A percentile compares a stretch with the other conserved stretches of the same genome.
phyloP scores from a whole-genome alignment of 148 eudicot genomes.

The Vaccinium myrtillus region DNA sequence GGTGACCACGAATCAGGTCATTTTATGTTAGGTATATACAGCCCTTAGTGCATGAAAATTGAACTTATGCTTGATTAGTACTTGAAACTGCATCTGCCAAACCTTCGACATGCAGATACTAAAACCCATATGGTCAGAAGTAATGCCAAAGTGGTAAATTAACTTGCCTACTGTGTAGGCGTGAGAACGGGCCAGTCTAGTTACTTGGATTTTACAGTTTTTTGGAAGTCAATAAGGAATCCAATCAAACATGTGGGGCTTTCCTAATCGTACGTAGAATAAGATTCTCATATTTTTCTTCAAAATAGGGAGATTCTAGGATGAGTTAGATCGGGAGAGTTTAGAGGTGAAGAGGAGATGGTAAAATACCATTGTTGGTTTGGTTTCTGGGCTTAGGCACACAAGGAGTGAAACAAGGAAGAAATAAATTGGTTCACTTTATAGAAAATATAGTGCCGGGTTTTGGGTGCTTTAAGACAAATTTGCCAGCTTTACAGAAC shows the following conservation, averaged over 20 bases:
- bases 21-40: not conserved
- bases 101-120: not conserved
- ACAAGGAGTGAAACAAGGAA: not conserved
- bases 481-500: not conserved
- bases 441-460: not conserved
- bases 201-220: not conserved
- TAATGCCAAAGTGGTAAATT: not conserved
- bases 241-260: not conserved
- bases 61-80: not conserved
- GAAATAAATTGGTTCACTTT: not conserved
- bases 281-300: not conserved
- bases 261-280: not conserved
- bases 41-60: not conserved
- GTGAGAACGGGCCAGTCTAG: not conserved
- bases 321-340: not conserved
- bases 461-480: not conserved
- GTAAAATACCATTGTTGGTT: not conserved
- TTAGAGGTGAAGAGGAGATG: not conserved
- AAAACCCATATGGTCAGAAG: not conserved
- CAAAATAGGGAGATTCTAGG: not conserved
- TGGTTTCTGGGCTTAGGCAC: not conserved
- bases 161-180: not conserved
- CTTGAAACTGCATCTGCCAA: not conserved
- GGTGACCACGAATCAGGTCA: not conserved
- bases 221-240: not conserved